Base-by-base conservation (phyloP, 768 basidiomycete species). In the Rhizopogon vesiculosus region DNA sequence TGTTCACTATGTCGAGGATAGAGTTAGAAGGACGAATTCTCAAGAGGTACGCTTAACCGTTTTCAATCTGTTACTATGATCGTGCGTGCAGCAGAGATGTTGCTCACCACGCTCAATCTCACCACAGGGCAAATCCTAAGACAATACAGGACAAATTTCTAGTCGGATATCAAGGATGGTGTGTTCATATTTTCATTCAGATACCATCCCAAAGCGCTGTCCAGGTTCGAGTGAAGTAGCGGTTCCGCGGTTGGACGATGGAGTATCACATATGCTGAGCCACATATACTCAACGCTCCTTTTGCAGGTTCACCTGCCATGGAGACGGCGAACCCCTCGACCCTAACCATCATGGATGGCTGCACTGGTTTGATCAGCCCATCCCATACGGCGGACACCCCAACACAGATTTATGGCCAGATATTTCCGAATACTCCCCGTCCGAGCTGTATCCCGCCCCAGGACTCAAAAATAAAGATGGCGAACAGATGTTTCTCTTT, bases 121-220 rank as follows among this genome's bases (percentile, higher is more conserved):
- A 42, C 38, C 19, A 29, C 53, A 78, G 87, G 59, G 85, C 86
- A 9, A 78, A 88, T 64, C 82, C 91, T 25, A 78, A 78, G 5
- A 90, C 89, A 8, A 90, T 93, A 45, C 87, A 90, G 55, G 82
- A 90, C 72, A 93, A 93, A 65, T 83, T 91, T 61, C 70, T 93
- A 31, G 87, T 92, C 0, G 91, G 91, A 38, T 93, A 93, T 67
- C 91, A 93, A 71, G 91, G 90, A 67, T 93, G 91, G 91, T 89
- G 53, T 55, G 82, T 62, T 33, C 7, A 33, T 8, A n/a, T 9
- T 16, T 5, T 49, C 1, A 9, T 5, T 25, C 12, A 16, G 35
- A 49, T 49, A 2, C 33, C 16, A 39, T 19, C 22, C 19, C 7
- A 19, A 19, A 16, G 15, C 1, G 5, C 5, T 5, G 15, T 49